These are phyloP conservation scores for Guadua angustifolia DNA, from an alignment of 176 grass and related monocot genomes.

Conservation along the genomic window DNA sequence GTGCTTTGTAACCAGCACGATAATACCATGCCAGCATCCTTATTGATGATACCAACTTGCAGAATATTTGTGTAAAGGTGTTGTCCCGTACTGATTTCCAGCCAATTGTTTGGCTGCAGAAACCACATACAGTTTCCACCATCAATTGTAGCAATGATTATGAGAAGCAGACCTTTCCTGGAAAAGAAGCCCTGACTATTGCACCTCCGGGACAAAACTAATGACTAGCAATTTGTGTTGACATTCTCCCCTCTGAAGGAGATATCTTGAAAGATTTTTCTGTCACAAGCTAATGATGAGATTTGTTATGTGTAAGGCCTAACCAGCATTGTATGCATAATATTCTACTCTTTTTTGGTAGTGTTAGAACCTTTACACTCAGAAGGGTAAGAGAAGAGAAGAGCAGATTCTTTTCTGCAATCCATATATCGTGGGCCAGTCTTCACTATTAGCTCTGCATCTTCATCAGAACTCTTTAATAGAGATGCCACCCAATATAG, in stretches of 20 bases:
- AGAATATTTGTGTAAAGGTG: slow-evolving; percentile 13
- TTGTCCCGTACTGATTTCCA: slow-evolving; percentile 24
- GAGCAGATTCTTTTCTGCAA: slow-evolving; percentile 17
- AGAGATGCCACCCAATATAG: slow-evolving; percentile 1
- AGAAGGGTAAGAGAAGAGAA: slow-evolving; percentile 8
- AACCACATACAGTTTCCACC: slow-evolving; percentile 15
- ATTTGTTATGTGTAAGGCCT: not conserved
- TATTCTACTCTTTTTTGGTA: not conserved
- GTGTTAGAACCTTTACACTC: slow-evolving; percentile 4
- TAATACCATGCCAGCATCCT: not conserved
- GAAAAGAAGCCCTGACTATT: slow-evolving; percentile 18
- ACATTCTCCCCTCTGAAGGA: slow-evolving; percentile 18
- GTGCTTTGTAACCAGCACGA: not conserved
- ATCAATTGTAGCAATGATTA: slow-evolving; percentile 9
- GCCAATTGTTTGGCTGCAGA: not conserved
- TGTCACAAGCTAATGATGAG: not conserved
- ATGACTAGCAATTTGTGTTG: slow-evolving; percentile 12
- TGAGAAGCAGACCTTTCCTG: not conserved
- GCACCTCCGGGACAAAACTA: not conserved
- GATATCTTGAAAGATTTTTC: not conserved
- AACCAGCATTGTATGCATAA: not conserved
- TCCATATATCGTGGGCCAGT: slow-evolving; percentile 4
- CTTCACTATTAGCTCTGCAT: slow-evolving; percentile 36
- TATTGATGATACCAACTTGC: not conserved
- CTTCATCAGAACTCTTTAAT: slow-evolving; percentile 24